phyloP scores from a whole-genome alignment of 805 yeast species.

The Candida chauliodis region DNA sequence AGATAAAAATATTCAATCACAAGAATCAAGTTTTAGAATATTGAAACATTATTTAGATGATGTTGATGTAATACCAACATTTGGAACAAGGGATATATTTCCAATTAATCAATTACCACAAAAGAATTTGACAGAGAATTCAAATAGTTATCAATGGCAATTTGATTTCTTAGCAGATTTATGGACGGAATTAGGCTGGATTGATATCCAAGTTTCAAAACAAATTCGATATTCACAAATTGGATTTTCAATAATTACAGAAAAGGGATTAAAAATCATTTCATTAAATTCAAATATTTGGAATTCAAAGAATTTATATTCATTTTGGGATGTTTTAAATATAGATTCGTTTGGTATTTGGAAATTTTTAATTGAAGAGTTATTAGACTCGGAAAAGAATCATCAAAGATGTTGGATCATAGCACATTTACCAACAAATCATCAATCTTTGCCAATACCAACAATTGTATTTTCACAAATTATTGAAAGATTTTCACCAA shows the following conservation, averaged over 20 bases:
- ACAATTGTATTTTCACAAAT: constrained; percentile 54
- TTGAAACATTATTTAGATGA: constrained; percentile 50
- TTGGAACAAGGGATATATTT: constrained; percentile 72
- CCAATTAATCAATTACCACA: constrained; percentile 72
- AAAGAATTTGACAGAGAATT: constrained; percentile 24
- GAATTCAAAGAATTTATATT: constrained; percentile 55
- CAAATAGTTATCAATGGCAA: constrained; percentile 35
- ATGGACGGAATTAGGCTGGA: constrained; percentile 37
- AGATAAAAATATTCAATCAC: constrained; percentile 60
- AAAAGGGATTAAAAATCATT: constrained; percentile 55
- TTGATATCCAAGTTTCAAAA: constrained; percentile 26
- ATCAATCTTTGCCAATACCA: constrained; percentile 59
- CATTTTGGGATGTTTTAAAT: constrained; percentile 20
- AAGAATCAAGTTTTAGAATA: constrained; percentile 69
- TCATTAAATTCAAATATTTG: constrained; percentile 66
- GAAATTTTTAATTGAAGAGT: constrained; percentile 57
- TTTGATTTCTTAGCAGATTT: constrained; percentile 34
- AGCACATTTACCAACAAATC: constrained; percentile 62
- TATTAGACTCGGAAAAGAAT: constrained; percentile 52
- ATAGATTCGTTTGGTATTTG: constrained; percentile 66
- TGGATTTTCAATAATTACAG: constrained; percentile 56
- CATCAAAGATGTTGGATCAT: constrained; percentile 71
- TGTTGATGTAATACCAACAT: constrained; percentile 56
- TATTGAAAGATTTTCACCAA: constrained; percentile 64
- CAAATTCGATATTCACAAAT: constrained; percentile 49